These are phyloP conservation scores for Wickerhamiella vanderwaltii DNA, from an alignment of 805 yeast species.

Conservation along the genomic window DNA sequence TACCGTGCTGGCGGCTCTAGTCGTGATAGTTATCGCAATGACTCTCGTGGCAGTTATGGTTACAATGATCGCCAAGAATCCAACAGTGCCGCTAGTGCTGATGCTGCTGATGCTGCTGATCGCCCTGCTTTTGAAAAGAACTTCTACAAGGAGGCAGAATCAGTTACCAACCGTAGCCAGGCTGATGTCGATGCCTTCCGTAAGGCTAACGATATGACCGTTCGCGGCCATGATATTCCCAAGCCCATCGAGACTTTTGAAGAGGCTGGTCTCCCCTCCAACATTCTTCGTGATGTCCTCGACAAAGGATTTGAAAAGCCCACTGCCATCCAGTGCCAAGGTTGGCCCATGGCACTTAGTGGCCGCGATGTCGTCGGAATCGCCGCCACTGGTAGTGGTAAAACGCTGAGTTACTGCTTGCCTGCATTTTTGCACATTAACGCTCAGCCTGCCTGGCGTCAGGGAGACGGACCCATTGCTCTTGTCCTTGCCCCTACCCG, in stretches of 20 bases:
- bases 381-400: conserved; percentile 98
- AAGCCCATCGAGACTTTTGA: conserved; percentile 87
- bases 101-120: conserved; percentile 51
- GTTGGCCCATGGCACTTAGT: conserved; percentile 99
- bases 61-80: conserved; percentile 28
- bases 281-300: conserved; percentile 78
- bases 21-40: conserved; percentile 33
- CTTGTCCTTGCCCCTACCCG: conserved; percentile 95
- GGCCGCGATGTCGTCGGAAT: conserved; percentile 99
- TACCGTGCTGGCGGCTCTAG: conserved; percentile 6
- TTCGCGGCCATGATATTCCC: conserved; percentile 75
- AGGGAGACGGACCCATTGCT: conserved; percentile 96
- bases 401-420: conserved; percentile 90
- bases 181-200: conserved; percentile 67
- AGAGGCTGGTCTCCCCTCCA: conserved; percentile 96
- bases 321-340: conserved; percentile 96
- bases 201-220: conserved; percentile 73
- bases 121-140: conserved; percentile 90
- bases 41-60: conserved; percentile 24
- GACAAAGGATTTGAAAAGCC: conserved; percentile 84
- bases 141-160: conserved; percentile 77
- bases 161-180: conserved; percentile 62
- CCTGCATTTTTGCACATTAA: conserved; percentile 96
- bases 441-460: conserved; percentile 71
- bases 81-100: conserved; percentile 6